Evolutionary conservation across 2,329 filamentous ascomycete species (phyloP), one percentile per base, ranked within the genome.

Genomic region (Diplodia intermedia): DNA sequence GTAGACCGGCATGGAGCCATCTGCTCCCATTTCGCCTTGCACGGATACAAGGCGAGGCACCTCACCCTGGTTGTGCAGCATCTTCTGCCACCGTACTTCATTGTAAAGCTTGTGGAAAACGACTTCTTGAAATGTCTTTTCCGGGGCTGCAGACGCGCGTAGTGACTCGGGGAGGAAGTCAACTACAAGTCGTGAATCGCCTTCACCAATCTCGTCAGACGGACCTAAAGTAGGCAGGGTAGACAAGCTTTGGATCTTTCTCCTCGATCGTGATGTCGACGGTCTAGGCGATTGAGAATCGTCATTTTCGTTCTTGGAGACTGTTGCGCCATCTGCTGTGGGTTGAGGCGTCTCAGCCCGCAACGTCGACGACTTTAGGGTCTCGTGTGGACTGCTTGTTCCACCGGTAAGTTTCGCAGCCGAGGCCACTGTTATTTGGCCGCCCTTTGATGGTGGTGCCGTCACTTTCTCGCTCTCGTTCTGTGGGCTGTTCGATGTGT

Each of bases 21-120:
- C 89, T 0, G 83, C 76, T 49, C 83, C 84, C 36, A 93, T 82
- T 18, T 86, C 82, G 3, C 94, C 95, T 77, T 98, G 94, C 23
- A 97, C 93, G 60, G 93, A 93, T 7, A 98, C 92, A 2, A 97
- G 86, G 47, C 95, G 89, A 53, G 95, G 95, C 0, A 98, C 95
- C 73, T 95, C 91, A 31, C 95, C 94, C 40, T 92, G 92, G 71
- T 94, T 90, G 73, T 98, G 95, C 53, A 90, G 90, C 95, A 99
- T 98, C 71, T 87, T 90, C 75, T 94, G 90, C 93, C 94, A 99
- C 71, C 86, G 82, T 0, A 97, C 89, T 77, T 98, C 94, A 15
- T 86, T 81, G 65, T 88, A 88, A 18, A 97, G 82, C 49, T 84
- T 85, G 23, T 89, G 84, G 76, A 97, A 97, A 6, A 90, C 85